Evolutionary conservation across 2,329 filamentous ascomycete genomes (phyloP).

Genomic region (Mycosphaerella sp.): DNA sequence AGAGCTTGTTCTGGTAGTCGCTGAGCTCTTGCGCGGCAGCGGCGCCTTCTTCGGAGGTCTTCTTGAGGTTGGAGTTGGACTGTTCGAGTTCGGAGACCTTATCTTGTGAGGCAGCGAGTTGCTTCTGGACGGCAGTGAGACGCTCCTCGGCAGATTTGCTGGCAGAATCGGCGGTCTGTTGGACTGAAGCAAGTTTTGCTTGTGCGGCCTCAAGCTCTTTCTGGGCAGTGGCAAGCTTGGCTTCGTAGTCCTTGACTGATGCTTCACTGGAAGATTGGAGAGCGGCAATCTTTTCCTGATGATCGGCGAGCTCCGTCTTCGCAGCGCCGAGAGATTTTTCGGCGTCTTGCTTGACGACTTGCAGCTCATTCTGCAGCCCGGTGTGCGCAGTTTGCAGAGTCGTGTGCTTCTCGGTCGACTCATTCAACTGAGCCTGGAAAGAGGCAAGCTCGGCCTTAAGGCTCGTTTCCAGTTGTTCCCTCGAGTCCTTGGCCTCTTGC

Average conservation of each 20-base stretch:
- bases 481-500: constrained; percentile 11
- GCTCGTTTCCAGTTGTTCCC: constrained; percentile 12
- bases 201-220: constrained; percentile 18
- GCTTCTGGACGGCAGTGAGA: constrained; percentile 12
- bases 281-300: constrained; percentile 10
- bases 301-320: constrained; percentile 16
- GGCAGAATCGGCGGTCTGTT: constrained; percentile 10
- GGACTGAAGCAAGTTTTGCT: constrained; percentile 14
- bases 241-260: constrained; percentile 13
- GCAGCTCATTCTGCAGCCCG: constrained; percentile 11
- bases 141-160: constrained; percentile 10
- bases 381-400: constrained; percentile 12
- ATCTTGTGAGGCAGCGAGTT: constrained; percentile 15
- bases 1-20: constrained; percentile 14
- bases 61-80: constrained; percentile 17
- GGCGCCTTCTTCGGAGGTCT: constrained; percentile 16
- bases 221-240: constrained; percentile 13
- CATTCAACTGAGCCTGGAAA: constrained; percentile 12
- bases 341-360: constrained; percentile 14
- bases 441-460: constrained; percentile 15
- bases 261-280: constrained; percentile 13
- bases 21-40: constrained; percentile 15
- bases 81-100: constrained; percentile 18
- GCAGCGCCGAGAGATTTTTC: constrained; percentile 12
- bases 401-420: constrained; percentile 12